Conservation (phyloP, 441 rosid species). For the Geranium incanum region DNA sequence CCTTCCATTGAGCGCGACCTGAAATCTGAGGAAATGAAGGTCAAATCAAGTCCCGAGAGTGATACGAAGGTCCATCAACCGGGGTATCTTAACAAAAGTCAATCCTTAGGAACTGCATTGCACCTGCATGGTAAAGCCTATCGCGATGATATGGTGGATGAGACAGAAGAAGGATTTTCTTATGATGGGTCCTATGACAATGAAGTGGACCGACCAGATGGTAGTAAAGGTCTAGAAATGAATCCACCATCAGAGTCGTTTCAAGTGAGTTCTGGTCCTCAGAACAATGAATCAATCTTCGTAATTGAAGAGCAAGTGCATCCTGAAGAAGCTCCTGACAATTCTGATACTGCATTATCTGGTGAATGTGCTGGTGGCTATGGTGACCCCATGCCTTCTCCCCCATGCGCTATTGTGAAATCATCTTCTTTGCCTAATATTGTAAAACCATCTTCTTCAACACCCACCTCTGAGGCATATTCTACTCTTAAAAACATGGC, state of each 20-base stretch:
- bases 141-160: constrained; percentile 32
- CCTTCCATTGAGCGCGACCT: no score
- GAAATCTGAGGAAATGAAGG: constrained; percentile 16
- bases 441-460: constrained; percentile 8
- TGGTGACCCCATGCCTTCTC: constrained; percentile 28
- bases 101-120: constrained; percentile 58
- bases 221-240: constrained; percentile 26
- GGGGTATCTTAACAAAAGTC: constrained; percentile 51
- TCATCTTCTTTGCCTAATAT: constrained; percentile 58
- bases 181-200: constrained; percentile 37
- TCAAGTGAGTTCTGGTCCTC: constrained; percentile 36
- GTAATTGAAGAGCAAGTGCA: constrained; percentile 50
- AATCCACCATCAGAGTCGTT: constrained; percentile 36
- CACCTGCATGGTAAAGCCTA: constrained; percentile 36
- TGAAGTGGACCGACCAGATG: constrained; percentile 23
- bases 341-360: constrained; percentile 31
- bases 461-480: constrained; percentile 26
- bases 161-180: constrained; percentile 40
- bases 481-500: constrained; percentile 19
- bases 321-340: constrained; percentile 22
- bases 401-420: constrained; percentile 33
- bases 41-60: constrained; percentile 13
- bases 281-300: constrained; percentile 43
- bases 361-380: constrained; percentile 31
- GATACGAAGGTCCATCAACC: no score